Evolutionary conservation across 1,139 yeast species (phyloP), one percentile per base, ranked within the genome.

Genomic region (Pichiaceae sp.): DNA sequence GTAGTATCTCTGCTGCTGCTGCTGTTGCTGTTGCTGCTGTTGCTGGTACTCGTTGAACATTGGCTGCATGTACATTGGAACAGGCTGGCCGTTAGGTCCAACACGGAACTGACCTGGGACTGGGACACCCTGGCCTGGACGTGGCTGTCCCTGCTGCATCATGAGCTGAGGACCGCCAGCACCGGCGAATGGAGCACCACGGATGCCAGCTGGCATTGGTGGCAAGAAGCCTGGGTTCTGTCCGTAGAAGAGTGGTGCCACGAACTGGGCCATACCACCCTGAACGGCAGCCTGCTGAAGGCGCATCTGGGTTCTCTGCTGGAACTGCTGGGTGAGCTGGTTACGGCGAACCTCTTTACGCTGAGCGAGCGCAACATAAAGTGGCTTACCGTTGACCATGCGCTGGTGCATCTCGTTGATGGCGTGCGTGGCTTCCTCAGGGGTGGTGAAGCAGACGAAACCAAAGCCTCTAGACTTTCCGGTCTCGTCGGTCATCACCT

Each of bases 351-450:
- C 95, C 59, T 91, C 98, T 72, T 87, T 89, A 68, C 96, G 85
- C 77, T 91, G 98, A 56, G 98, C 98, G 61, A 93, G 80, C 48
- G 97, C 96, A 66, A 91, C 99, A 64, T 91, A 91, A 62, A 91
- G 75, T 57, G 98, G 98, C 76, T 93, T 91, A 62, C 93, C 89
- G 56, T 78, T 79, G 56, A 91, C 77, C 84, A 91, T 84, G 64
- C 91, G 84, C 71, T 89, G 96, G 78, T 89, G 87, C 96, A 91
- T 89, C 72, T 91, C 98, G 55, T 93, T 77, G 63, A 89, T 87
- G 49, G 99, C 99, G 72, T 87, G 87, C 56, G 96, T 85, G 52
- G 99, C 98, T 75, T 91, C 98, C 66, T 91, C 98, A 57, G 97
- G 96, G 48, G 94, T 69, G 41, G 96, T 80, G 82, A 83, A 93